Evolutionary conservation across 2,329 filamentous ascomycete species (phyloP).

Genomic region (Xylariomycetidae sp.): DNA sequence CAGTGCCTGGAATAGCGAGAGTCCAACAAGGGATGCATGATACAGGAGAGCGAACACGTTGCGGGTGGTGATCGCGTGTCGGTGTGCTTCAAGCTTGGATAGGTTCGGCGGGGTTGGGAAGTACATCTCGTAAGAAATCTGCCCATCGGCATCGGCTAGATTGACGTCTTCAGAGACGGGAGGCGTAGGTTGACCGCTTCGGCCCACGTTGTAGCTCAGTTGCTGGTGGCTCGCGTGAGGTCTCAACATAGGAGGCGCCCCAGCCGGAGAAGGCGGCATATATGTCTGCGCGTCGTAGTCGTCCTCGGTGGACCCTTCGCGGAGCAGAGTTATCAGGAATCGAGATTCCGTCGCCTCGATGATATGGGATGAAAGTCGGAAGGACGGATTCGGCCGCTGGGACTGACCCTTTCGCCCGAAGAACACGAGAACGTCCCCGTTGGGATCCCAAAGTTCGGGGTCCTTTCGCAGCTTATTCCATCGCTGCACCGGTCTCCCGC

Average conservation of each 20-base stretch:
- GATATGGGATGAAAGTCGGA: slow-evolving; percentile 54
- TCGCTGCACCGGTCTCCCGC: slow-evolving; percentile 41
- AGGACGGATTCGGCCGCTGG: slow-evolving; percentile 45
- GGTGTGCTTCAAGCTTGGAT: slow-evolving; percentile 42
- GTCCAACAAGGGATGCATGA: slow-evolving; percentile 59
- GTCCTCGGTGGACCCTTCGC: slow-evolving; percentile 49
- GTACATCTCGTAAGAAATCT: slow-evolving; percentile 59
- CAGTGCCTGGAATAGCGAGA: slow-evolving; percentile 59
- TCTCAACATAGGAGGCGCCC: slow-evolving; percentile 36
- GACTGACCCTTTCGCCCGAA: slow-evolving; percentile 42
- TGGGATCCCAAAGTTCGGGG: slow-evolving; percentile 56
- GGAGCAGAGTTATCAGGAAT: slow-evolving; percentile 47
- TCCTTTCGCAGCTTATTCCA: slow-evolving; percentile 58
- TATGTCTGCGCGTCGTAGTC: slow-evolving; percentile 28
- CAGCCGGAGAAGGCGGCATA: slow-evolving; percentile 39
- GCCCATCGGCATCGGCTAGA: slow-evolving; percentile 43
- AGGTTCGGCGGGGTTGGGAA: slow-evolving; percentile 53
- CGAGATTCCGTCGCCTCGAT: slow-evolving; percentile 54
- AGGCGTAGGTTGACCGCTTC: slow-evolving; percentile 35
- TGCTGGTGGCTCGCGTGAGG: slow-evolving; percentile 24
- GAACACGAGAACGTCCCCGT: slow-evolving; percentile 56
- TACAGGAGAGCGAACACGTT: slow-evolving; percentile 66
- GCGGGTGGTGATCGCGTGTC: slow-evolving; percentile 61
- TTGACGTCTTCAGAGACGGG: slow-evolving; percentile 41
- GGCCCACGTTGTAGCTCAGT: slow-evolving; percentile 17